phyloP scores from a whole-genome alignment of 495 filamentous ascomycete genomes.

The Bacidia gigantensis region DNA sequence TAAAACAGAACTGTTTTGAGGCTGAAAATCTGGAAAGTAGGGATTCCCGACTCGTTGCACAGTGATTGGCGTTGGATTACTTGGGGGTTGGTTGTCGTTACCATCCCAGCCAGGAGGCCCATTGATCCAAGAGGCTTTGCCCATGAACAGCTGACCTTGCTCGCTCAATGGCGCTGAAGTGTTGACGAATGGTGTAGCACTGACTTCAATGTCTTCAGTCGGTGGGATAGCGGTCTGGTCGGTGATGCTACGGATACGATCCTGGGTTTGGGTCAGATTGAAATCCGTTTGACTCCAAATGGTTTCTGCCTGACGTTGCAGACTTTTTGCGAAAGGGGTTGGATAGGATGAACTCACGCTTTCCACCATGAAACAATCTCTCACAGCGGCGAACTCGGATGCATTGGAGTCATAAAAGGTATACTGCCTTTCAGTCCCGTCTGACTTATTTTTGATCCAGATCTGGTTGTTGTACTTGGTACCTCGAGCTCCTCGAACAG shows the following conservation, averaged over 20 bases:
- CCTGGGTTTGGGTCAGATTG: background rate
- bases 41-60: background rate
- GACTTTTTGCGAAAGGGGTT: no score
- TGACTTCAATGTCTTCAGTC: background rate
- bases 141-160: background rate
- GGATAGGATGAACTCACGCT: background rate
- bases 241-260: background rate
- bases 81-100: background rate
- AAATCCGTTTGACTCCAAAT: background rate
- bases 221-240: background rate
- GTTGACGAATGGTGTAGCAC: background rate
- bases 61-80: background rate
- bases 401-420: background rate
- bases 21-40: constrained; percentile 1
- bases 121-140: background rate
- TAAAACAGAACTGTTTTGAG: background rate
- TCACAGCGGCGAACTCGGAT: background rate
- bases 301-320: no score
- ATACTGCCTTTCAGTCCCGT: background rate
- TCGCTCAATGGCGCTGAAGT: background rate
- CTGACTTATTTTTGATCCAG: background rate
- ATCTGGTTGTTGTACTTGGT: background rate
- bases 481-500: background rate
- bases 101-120: background rate
- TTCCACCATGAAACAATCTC: background rate